Evolutionary conservation across 2,329 filamentous ascomycete genomes (phyloP), one percentile per base, ranked within the genome.

Genomic region (Talaromyces sp.): DNA sequence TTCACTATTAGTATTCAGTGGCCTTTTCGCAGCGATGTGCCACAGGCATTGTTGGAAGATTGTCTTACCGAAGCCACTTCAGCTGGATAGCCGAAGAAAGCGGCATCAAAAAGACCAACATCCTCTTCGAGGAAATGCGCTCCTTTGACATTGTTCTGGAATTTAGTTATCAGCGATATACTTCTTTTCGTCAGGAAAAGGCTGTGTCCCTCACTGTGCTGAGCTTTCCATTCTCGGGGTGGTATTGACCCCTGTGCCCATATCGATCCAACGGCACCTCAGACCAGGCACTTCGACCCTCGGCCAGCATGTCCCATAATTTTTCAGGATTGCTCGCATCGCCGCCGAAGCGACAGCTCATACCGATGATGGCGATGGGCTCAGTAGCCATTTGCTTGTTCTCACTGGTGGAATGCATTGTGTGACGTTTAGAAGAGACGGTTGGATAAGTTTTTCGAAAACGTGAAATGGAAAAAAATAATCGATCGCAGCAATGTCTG

Each of bases 361-460:
- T 53, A 40, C 66, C 66, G 27, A 68, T 48, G 13, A 69, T 58
- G 14, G 65, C 66, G 44, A 69, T 67, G 10, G 65, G 65, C 57
- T 48, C 51, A 37, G 20, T 51, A 8, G 16, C 48, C 41, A 44
- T 44, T 36, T 32, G 29, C 29, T 32, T 32, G 29, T 32, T 32
- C 29, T 32, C 29, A 32, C 7, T 32, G 29, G n/a, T n/a, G n/a
- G n/a, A n/a, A n/a, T n/a, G n/a, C n/a, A n/a, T n/a, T n/a, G n/a
- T n/a, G n/a, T n/a, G n/a, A n/a, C n/a, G n/a, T n/a, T n/a, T n/a
- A n/a, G n/a, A n/a, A n/a, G n/a, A n/a, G n/a, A n/a, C n/a, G n/a
- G n/a, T n/a, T n/a, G n/a, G n/a, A n/a, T n/a, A n/a, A n/a, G n/a
- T n/a, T n/a, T n/a, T n/a, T n/a, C n/a, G n/a, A n/a, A n/a, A n/a